Evolutionary conservation across 495 filamentous ascomycete species (phyloP).

Genomic region (Penicillium waksmanii): DNA sequence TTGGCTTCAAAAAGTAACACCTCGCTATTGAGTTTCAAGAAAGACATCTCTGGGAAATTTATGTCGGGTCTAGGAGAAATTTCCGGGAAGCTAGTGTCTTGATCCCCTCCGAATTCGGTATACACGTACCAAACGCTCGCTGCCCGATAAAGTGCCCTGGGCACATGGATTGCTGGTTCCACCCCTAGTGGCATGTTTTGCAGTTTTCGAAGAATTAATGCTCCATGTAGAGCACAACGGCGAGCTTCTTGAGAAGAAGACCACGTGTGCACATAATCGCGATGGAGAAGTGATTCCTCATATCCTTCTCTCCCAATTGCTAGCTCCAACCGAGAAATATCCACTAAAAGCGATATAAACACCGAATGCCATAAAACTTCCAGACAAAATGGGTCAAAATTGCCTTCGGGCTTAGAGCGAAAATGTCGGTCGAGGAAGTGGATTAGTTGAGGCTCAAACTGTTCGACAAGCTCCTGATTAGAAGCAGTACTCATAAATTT

Average conservation of each 20-base stretch:
- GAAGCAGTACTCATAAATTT: neutral
- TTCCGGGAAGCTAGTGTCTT: neutral
- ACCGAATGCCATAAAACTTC: constrained; percentile 37
- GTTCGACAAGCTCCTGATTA: neutral
- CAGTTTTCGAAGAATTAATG: constrained; percentile 23
- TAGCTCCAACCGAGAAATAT: constrained; percentile 35
- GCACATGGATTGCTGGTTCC: constrained; percentile 26
- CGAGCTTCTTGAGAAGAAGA: constrained; percentile 21
- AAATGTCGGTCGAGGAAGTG: constrained; percentile 10
- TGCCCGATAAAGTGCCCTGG: constrained; percentile 21
- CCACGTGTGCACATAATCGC: constrained; percentile 18
- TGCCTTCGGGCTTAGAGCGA: neutral
- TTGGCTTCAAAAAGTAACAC: constrained; percentile 19
- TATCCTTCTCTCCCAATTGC: constrained; percentile 31
- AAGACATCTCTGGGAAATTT: constrained; percentile 13
- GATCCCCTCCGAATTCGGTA: constrained; percentile 11
- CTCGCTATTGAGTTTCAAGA: constrained; percentile 14
- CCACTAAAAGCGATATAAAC: constrained; percentile 33
- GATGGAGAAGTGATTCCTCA: constrained; percentile 10
- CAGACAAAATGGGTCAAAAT: constrained; percentile 28
- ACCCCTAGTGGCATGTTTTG: constrained; percentile 18
- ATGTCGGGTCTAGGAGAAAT: neutral
- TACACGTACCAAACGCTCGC: constrained; percentile 22
- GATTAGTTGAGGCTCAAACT: constrained; percentile 11
- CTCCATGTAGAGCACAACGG: constrained; percentile 24